Evolutionary conservation across 2,329 filamentous ascomycete species (phyloP).

Genomic region (Clonostachys solani): DNA sequence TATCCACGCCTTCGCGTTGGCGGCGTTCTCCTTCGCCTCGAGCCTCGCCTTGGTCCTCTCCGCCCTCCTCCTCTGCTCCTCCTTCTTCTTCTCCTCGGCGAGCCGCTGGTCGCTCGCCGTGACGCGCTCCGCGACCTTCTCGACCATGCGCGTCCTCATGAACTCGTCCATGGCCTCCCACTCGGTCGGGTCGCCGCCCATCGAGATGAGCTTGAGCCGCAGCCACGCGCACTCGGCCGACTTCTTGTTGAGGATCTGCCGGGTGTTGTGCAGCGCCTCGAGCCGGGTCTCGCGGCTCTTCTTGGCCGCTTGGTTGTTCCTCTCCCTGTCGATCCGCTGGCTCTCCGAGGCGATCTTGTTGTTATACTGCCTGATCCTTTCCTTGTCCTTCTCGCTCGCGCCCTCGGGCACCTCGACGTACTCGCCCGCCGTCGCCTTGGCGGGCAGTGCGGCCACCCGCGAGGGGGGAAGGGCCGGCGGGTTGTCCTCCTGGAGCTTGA

Average conservation of each 20-base stretch:
- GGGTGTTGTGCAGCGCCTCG: constrained; percentile 15
- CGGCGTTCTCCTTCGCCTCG: neutral
- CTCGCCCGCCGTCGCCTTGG: constrained; percentile 14
- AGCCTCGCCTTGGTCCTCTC: neutral
- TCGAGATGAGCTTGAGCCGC: constrained; percentile 13
- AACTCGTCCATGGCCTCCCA: constrained; percentile 10
- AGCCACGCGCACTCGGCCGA: constrained; percentile 18
- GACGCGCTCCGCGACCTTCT: constrained; percentile 10
- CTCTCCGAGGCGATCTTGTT: constrained; percentile 16
- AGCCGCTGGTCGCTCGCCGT: constrained; percentile 6
- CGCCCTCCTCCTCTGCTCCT: constrained; percentile 3
- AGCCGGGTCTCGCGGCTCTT: constrained; percentile 22
- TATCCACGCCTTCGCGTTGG: too few relatives aligned
- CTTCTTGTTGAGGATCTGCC: constrained; percentile 12
- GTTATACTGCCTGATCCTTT: constrained; percentile 5
- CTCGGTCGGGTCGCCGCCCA: constrained; percentile 12
- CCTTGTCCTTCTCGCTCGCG: constrained; percentile 5
- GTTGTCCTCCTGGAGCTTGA: constrained; percentile 9
- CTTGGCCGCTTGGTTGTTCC: constrained; percentile 32
- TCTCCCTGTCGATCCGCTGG: constrained; percentile 16
- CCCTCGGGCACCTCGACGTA: constrained; percentile 10
- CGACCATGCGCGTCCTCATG: constrained; percentile 11
- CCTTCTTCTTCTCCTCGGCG: constrained; percentile 9
- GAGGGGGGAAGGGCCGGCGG: constrained; percentile 20
- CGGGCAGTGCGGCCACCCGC: constrained; percentile 13